Evolutionary conservation across 2,329 filamentous ascomycete genomes (phyloP), one percentile per base, ranked within the genome.

Genomic region (Magnaporthiopsis rhizophila): DNA sequence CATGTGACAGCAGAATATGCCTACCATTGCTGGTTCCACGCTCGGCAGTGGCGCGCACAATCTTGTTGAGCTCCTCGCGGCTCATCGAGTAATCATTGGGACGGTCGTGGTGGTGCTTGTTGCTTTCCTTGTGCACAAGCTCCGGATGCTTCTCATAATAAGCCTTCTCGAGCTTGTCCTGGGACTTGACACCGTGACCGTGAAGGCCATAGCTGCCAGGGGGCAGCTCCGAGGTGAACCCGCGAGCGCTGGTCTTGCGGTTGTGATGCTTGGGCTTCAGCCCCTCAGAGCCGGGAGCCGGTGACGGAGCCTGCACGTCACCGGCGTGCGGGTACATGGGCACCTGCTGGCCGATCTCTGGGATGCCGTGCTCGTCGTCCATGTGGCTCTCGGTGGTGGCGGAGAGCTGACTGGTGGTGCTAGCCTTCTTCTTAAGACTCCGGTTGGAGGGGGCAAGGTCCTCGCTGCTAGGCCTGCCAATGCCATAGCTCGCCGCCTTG

Each of bases 101-200:
- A 65, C 84, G 82, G 63, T 85, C 83, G 65, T 83, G 78, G 34
- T 85, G 77, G 58, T 82, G 79, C 12, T 78, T 78, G 34, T 80
- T 86, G 68, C 87, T 84, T 72, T 93, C 91, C 75, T 94, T 91
- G 73, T 89, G 86, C 64, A 85, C 82, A 36, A 89, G 81, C 69
- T 97, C 91, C 0, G 94, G 94, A 72, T 97, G 92, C 77, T 95
- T 97, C 71, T 92, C 86, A 72, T 95, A 96, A 84, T 96, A 97
- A 32, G 90, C 90, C 78, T 90, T 91, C 71, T 97, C 92, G 15
- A 62, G 61, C 73, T 89, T 91, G 77, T 96, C 91, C 65, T 86
- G 85, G 3, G 89, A 82, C 24, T 85, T 82, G 32, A 90, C 81
- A 63, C 92, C 92, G 72, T 97, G 94, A 59, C 93, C 92, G 71